Evolutionary conservation across 192 early-diverging fungal genomes (phyloP).

Genomic region (Linnemannia hyalina): DNA sequence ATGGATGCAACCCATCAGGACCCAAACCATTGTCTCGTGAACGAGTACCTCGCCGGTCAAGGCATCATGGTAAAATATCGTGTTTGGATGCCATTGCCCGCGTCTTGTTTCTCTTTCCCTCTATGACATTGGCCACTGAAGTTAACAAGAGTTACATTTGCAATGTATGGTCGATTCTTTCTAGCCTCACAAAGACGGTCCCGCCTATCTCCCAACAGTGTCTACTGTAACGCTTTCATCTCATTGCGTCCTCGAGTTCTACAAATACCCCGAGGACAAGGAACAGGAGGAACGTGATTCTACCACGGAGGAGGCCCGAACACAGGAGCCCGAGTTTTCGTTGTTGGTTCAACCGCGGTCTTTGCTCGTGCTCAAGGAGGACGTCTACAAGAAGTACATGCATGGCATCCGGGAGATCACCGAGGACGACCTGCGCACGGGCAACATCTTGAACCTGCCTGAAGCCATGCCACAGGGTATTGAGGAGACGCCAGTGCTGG

Average conservation of each 20-base stretch:
- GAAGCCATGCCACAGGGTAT: conserved; percentile 19
- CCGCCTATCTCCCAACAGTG: conserved; percentile 64
- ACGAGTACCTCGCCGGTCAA: conserved; percentile 66
- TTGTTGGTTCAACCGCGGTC: conserved; percentile 60
- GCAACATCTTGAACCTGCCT: conserved; percentile 48
- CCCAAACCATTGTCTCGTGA: conserved; percentile 66
- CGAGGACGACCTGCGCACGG: conserved; percentile 35
- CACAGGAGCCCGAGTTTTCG: conserved; percentile 55
- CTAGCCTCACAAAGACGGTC: conserved; percentile 66
- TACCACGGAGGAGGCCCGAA: neutral
- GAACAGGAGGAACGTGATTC: neutral
- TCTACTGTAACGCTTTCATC: conserved; percentile 63
- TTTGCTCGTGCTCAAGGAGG: conserved; percentile 57
- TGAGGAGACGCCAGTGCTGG: neutral
- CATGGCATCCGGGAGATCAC: conserved; percentile 60
- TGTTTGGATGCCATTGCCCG: neutral
- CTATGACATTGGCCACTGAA: neutral
- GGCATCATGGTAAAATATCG: conserved; percentile 60
- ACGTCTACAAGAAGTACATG: conserved; percentile 58
- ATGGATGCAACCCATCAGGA: conserved; percentile 54
- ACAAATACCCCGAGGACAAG: conserved; percentile 17
- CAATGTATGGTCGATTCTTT: neutral
- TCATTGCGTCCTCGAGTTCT: conserved; percentile 63
- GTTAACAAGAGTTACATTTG: neutral
- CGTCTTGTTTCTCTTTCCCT: neutral